Evolutionary conservation across 805 yeast species (phyloP).

Genomic region (Isabelozyma rhagii): DNA sequence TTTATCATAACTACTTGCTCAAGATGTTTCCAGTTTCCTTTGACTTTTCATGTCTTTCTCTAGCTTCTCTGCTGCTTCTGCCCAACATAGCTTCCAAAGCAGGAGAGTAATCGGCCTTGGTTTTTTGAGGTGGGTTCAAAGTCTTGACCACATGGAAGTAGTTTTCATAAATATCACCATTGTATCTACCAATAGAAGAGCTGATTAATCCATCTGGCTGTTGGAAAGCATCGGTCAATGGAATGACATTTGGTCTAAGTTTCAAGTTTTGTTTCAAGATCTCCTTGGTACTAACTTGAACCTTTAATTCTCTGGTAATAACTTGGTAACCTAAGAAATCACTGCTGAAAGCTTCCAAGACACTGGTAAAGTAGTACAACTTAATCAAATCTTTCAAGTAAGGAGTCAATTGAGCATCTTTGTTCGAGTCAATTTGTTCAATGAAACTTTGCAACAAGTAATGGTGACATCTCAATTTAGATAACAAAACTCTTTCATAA

Average conservation of each 20-base stretch:
- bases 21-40: constrained; percentile 23
- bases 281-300: constrained; percentile 7
- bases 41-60: constrained; percentile 30
- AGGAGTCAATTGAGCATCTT: constrained; percentile 41
- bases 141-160: constrained; percentile 57
- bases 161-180: constrained; percentile 81
- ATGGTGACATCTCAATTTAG: constrained; percentile 51
- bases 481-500: constrained; percentile 42
- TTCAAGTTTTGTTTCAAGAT: constrained; percentile 25
- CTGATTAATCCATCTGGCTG: constrained; percentile 77
- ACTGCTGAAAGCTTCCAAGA: constrained; percentile 67
- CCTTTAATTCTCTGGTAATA: constrained; percentile 39
- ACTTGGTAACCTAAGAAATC: constrained; percentile 65
- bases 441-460: constrained; percentile 42
- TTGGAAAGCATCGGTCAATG: constrained; percentile 80
- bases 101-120: constrained; percentile 61
- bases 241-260: constrained; percentile 64
- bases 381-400: constrained; percentile 54
- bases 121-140: constrained; percentile 46
- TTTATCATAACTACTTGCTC: not conserved
- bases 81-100: constrained; percentile 31
- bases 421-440: constrained; percentile 31
- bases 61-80: constrained; percentile 27
- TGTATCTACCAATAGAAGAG: constrained; percentile 75
- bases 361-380: constrained; percentile 54